phyloP scores from a whole-genome alignment of 768 basidiomycete genomes.

The Suillus alpinus region DNA sequence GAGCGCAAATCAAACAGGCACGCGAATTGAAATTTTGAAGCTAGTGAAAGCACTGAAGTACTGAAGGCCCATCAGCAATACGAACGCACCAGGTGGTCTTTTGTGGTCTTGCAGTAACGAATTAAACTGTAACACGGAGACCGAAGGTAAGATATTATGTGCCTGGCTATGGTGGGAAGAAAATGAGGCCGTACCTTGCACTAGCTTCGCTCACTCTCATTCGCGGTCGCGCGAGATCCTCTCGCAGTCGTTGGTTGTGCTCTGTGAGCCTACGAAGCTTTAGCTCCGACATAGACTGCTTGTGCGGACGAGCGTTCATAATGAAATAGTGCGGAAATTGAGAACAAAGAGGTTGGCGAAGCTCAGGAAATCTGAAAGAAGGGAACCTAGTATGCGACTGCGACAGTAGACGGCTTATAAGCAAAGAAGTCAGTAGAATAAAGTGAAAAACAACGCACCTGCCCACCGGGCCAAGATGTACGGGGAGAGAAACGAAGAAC shows the following conservation, averaged over 20 bases:
- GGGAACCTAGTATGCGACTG: neutral
- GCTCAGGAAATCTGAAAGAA: neutral
- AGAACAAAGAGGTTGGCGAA: slow-evolving; percentile 1
- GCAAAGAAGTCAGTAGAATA: slow-evolving; percentile 16
- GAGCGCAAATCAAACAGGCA: neutral
- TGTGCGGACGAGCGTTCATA: slow-evolving; percentile 77
- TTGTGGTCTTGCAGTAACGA: slow-evolving; percentile 90
- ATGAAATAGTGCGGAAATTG: slow-evolving; percentile 11
- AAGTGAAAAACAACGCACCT: slow-evolving; percentile 12
- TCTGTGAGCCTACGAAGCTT: slow-evolving; percentile 91
- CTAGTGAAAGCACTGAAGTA: neutral
- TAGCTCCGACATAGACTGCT: slow-evolving; percentile 97
- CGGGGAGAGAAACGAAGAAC: slow-evolving; percentile 5
- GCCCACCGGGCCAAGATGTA: slow-evolving; percentile 8
- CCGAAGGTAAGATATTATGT: neutral
- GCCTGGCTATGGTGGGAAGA: neutral
- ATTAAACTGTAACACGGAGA: slow-evolving; percentile 60
- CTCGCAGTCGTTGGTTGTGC: slow-evolving; percentile 87
- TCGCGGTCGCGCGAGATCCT: slow-evolving; percentile 87
- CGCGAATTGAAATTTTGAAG: neutral
- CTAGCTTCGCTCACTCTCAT: slow-evolving; percentile 91
- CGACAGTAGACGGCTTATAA: neutral
- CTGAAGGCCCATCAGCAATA: neutral
- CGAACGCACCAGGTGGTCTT: slow-evolving; percentile 78
- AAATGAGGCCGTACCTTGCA: slow-evolving; percentile 56